Conservation (phyloP, 108 stramenopile genomes). For the Aurantiochytrium sp. region DNA sequence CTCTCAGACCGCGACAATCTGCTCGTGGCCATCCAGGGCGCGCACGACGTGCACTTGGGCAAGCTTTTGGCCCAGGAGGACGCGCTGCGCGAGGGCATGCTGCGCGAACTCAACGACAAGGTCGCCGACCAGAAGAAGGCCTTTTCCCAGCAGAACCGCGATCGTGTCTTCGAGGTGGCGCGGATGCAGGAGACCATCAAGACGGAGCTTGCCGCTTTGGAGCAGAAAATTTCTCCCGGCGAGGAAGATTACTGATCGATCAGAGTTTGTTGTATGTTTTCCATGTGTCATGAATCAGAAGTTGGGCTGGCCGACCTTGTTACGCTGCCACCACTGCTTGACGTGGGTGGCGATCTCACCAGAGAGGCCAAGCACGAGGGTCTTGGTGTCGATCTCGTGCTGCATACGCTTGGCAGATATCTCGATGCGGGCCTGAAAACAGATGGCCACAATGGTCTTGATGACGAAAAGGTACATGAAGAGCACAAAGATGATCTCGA, state of each 20-base stretch:
- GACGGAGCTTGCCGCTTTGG: conserved; percentile 2
- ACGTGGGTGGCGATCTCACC: not conserved
- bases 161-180: conserved; percentile 32
- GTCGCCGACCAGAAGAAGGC: not conserved
- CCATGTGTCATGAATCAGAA: not conserved
- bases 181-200: not conserved
- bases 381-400: not conserved
- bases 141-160: conserved; percentile 27
- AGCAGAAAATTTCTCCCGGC: not conserved
- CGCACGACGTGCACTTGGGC: conserved; percentile 55
- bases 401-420: not conserved
- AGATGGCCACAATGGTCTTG: not conserved
- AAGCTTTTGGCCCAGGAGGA: conserved; percentile 42
- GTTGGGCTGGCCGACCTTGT: not conserved
- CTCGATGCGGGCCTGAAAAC: not conserved
- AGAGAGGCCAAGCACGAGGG: not conserved
- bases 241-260: not conserved
- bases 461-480: not conserved
- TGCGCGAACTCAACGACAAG: not conserved
- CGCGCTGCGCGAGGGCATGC: not conserved
- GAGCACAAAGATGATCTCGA: not conserved
- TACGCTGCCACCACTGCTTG: not conserved
- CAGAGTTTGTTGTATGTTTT: no score
- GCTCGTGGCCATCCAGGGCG: conserved; percentile 43
- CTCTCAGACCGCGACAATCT: conserved; percentile 56